Conservation (phyloP, 1,284 basidiomycete species). For the Malassezia psittaci region DNA sequence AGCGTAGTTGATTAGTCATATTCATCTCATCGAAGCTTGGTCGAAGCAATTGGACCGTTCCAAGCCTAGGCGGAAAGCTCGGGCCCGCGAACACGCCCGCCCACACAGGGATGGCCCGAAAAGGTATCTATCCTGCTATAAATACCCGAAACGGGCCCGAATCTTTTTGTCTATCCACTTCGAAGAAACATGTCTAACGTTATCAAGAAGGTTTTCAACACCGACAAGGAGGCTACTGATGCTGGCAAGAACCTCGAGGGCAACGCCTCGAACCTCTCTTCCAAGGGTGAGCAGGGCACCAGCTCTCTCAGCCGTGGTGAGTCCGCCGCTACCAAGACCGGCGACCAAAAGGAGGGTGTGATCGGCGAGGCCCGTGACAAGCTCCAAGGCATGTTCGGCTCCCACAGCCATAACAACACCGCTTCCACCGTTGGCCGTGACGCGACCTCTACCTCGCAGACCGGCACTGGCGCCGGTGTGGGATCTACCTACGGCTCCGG, state of each 20-base stretch:
- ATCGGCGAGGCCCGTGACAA: conserved; percentile 8
- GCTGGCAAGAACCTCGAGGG: not conserved
- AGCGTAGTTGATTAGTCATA: not conserved
- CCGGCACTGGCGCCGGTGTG: too few species aligned
- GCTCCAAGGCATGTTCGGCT: not conserved
- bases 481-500: too few species aligned
- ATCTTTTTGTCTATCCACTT: not conserved
- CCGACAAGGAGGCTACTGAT: conserved; percentile 14
- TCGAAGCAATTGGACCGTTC: not conserved
- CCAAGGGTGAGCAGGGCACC: not conserved
- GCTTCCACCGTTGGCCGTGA: not conserved
- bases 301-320: not conserved
- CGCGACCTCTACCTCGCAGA: too few species aligned
- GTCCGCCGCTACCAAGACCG: not conserved
- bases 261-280: not conserved
- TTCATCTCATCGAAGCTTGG: not conserved
- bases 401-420: not conserved
- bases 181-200: conserved; percentile 17
- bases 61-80: not conserved
- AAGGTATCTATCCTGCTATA: not conserved
- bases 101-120: not conserved
- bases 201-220: conserved; percentile 22
- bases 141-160: not conserved
- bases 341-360: not conserved
- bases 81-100: not conserved